Evolutionary conservation across 805 yeast species (phyloP).

Genomic region (Zygosaccharomyces pseudorouxii): DNA sequence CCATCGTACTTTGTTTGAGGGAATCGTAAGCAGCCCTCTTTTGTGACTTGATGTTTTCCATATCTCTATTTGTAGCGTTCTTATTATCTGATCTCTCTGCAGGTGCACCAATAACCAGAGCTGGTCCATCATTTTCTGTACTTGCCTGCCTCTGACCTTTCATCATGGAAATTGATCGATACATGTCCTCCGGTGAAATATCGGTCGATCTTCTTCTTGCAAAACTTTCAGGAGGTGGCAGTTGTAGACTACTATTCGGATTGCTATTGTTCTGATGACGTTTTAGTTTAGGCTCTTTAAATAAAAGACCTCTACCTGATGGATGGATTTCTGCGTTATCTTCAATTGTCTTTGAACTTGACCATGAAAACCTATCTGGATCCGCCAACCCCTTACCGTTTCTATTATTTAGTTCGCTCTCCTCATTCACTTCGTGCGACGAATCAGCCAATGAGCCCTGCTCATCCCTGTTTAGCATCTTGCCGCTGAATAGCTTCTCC

Average conservation of each 20-base stretch:
- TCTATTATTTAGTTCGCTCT: not conserved
- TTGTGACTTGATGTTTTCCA: not conserved
- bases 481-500: constrained; percentile 35
- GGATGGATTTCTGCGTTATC: constrained; percentile 6
- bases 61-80: not conserved
- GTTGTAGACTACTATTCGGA: constrained; percentile 5
- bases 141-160: constrained; percentile 46
- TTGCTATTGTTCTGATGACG: not conserved
- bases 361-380: constrained; percentile 11
- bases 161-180: constrained; percentile 75
- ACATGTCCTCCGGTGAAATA: constrained; percentile 78
- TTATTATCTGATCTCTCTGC: constrained; percentile 12
- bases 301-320: constrained; percentile 9
- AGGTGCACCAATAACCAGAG: constrained; percentile 73
- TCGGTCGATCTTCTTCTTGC: constrained; percentile 38
- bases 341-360: constrained; percentile 14
- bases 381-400: constrained; percentile 2
- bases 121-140: constrained; percentile 64
- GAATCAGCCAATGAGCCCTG: constrained; percentile 9
- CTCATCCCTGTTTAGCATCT: constrained; percentile 33
- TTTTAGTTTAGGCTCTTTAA: constrained; percentile 10
- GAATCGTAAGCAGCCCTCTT: not conserved
- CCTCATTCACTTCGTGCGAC: constrained; percentile 23
- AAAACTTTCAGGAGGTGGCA: constrained; percentile 29
- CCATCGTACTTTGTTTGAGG: not conserved